Percentiles rank a stretch among this genome's conserved stretches.
Conservation (phyloP, 768 basidiomycete genomes). For the Trametes meyenii region DNA sequence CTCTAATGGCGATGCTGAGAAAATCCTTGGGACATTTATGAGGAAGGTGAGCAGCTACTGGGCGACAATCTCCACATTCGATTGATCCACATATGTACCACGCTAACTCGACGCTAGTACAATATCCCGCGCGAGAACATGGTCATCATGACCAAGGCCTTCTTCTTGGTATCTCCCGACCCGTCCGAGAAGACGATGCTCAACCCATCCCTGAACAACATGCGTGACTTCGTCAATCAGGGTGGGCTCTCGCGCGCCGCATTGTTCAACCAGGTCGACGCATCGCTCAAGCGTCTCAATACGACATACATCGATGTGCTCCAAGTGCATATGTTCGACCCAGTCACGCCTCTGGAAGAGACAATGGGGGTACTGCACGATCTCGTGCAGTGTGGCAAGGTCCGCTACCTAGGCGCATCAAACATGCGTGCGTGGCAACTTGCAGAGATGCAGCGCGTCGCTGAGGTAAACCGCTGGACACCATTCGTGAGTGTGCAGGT, state of each 20-base stretch:
- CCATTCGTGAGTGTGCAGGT: conserved; percentile 60
- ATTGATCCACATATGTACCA: too few relatives aligned
- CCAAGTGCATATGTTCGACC: conserved; percentile 49
- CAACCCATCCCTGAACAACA: conserved; percentile 11
- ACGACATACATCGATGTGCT: conserved; percentile 45
- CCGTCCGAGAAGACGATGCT: conserved; percentile 3
- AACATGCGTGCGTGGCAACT: conserved; percentile 39
- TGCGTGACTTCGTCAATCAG: conserved; percentile 47
- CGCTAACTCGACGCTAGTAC: conserved; percentile 14
- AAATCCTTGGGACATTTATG: conserved; percentile 44
- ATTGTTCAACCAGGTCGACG: conserved; percentile 36
- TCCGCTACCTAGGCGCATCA: conserved; percentile 48
- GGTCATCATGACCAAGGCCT: conserved; percentile 33
- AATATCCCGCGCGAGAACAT: conserved; percentile 32
- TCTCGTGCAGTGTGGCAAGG: conserved; percentile 51
- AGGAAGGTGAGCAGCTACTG: conserved; percentile 37
- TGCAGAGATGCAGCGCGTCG: conserved; percentile 45
- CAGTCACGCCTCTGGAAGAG: conserved; percentile 41
- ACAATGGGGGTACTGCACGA: conserved; percentile 56
- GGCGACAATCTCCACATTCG: too few relatives aligned
- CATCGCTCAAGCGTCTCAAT: conserved; percentile 39
- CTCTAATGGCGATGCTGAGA: conserved; percentile 42
- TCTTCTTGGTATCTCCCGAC: conserved; percentile 21
- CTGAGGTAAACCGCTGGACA: conserved; percentile 49
- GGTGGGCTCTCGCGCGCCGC: conserved; percentile 48